Percentiles rank a stretch among this genome's conserved stretches.
phyloP scores from a whole-genome alignment of 371 early-diverging fungal species.

The Zychaea mexicana region DNA sequence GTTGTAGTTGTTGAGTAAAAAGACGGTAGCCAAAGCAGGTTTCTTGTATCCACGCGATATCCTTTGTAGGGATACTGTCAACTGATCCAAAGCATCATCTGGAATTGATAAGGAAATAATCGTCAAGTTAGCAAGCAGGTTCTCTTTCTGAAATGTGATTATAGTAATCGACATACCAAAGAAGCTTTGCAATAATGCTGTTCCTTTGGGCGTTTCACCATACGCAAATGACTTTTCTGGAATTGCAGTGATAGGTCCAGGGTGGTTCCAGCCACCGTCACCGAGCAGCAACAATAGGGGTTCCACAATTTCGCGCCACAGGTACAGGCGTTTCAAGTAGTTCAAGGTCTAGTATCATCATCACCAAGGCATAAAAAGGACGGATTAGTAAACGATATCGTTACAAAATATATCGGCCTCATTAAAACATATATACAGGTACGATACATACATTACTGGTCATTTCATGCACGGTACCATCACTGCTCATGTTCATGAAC shows the following conservation, averaged over 20 bases:
- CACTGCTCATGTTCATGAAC: conserved; percentile 62
- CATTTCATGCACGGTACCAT: conserved; percentile 88
- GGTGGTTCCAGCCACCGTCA: conserved; percentile 66
- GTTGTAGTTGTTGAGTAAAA: conserved; percentile 83
- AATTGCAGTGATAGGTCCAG: conserved; percentile 17
- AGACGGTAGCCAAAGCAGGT: conserved; percentile 69
- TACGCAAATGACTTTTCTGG: conserved; percentile 9
- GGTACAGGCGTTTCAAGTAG: conserved; percentile 61
- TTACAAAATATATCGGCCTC: background rate
- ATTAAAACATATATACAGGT: background rate
- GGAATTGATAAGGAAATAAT: background rate
- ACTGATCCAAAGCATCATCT: conserved; percentile 65
- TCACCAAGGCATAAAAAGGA: background rate
- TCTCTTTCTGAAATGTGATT: background rate
- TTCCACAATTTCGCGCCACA: conserved; percentile 63
- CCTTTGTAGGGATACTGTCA: conserved; percentile 60
- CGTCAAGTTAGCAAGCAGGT: background rate
- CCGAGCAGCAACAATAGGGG: conserved; percentile 57
- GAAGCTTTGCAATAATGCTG: conserved; percentile 33
- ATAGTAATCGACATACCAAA: conserved; percentile 21
- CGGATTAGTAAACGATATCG: background rate
- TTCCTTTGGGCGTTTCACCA: conserved; percentile 29
- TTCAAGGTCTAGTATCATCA: conserved; percentile 53
- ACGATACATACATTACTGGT: conserved; percentile 69
- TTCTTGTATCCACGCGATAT: conserved; percentile 80